Percentiles rank a stretch among this genome's conserved stretches.
Conservation (phyloP, 192 early-diverging fungal species). For the Chytriomyces sp. region DNA sequence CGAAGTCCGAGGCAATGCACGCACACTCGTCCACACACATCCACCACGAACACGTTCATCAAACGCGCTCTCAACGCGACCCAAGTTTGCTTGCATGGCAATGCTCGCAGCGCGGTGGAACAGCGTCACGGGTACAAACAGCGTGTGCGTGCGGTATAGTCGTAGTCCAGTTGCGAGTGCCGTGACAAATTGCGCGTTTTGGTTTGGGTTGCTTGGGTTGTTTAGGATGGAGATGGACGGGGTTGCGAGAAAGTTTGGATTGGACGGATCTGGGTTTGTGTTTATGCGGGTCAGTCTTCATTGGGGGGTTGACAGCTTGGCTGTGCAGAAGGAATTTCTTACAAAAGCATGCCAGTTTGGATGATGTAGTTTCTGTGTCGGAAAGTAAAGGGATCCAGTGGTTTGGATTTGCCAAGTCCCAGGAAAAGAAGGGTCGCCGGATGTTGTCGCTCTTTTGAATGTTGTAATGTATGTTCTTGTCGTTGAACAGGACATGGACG, state of each 20-base stretch:
- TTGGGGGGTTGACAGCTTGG: background rate
- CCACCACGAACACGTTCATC: background rate
- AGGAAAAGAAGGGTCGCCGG: slow-evolving; percentile 44
- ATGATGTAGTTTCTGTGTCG: slow-evolving; percentile 11
- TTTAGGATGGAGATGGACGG: background rate
- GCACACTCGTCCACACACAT: background rate
- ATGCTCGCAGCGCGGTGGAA: slow-evolving; percentile 35
- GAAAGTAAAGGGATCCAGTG: slow-evolving; percentile 49
- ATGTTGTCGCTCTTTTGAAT: slow-evolving; percentile 42
- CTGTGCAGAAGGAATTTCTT: background rate
- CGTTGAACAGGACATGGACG: slow-evolving; percentile 44
- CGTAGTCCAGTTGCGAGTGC: slow-evolving; percentile 38
- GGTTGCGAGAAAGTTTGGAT: background rate
- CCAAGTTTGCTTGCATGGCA: slow-evolving; percentile 29
- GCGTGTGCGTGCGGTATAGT: slow-evolving; percentile 37
- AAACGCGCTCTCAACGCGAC: slow-evolving; percentile 7
- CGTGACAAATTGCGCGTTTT: slow-evolving; percentile 11
- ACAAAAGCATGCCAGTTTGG: slow-evolving; percentile 29
- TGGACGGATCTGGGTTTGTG: background rate
- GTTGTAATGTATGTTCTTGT: slow-evolving; percentile 51
- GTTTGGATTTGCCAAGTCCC: slow-evolving; percentile 41
- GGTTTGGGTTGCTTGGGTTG: background rate
- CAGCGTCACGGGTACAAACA: slow-evolving; percentile 35
- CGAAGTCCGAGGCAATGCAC: background rate
- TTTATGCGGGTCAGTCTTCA: background rate